Evolutionary conservation across 106 monocot genomes (phyloP).

Genomic region (Alisma plantagoaquatica): DNA sequence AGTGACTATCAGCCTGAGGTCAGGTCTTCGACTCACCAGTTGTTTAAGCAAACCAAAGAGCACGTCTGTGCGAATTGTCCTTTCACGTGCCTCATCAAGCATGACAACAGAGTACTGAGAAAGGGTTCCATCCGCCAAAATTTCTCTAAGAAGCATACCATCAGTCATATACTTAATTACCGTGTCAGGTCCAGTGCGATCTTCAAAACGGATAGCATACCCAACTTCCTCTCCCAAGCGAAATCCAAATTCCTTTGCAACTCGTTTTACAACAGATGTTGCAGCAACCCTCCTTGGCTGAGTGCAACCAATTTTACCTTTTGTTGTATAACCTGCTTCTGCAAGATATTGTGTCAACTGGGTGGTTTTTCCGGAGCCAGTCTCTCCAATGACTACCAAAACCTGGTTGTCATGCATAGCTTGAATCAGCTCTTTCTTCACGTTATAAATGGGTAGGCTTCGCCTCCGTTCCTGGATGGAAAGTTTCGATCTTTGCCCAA

Average conservation of each 20-base stretch:
- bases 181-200: constrained; percentile 54
- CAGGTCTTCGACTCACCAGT: constrained; percentile 17
- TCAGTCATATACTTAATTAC: constrained; percentile 23
- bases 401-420: constrained; percentile 88
- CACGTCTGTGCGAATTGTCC: constrained; percentile 24
- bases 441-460: constrained; percentile 78
- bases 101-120: constrained; percentile 19
- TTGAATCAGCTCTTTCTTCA: constrained; percentile 86
- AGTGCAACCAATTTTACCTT: constrained; percentile 82
- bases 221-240: constrained; percentile 84
- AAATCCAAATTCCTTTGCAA: constrained; percentile 89
- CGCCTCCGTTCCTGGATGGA: constrained; percentile 86
- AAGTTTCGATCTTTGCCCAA: constrained; percentile 82
- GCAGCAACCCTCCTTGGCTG: constrained; percentile 88
- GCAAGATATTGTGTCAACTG: constrained; percentile 89
- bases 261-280: constrained; percentile 88
- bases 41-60: constrained; percentile 27
- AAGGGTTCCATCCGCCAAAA: constrained; percentile 11
- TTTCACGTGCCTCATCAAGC: constrained; percentile 30
- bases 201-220: constrained; percentile 89
- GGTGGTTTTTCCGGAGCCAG: constrained; percentile 85
- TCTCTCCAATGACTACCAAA: constrained; percentile 83
- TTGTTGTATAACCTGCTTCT: constrained; percentile 78
- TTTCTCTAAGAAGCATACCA: constrained; percentile 32
- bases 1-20: constrained; percentile 20